Base-by-base conservation (phyloP, 805 yeast genomes). In the Saccharomycopsis fodiens region DNA sequence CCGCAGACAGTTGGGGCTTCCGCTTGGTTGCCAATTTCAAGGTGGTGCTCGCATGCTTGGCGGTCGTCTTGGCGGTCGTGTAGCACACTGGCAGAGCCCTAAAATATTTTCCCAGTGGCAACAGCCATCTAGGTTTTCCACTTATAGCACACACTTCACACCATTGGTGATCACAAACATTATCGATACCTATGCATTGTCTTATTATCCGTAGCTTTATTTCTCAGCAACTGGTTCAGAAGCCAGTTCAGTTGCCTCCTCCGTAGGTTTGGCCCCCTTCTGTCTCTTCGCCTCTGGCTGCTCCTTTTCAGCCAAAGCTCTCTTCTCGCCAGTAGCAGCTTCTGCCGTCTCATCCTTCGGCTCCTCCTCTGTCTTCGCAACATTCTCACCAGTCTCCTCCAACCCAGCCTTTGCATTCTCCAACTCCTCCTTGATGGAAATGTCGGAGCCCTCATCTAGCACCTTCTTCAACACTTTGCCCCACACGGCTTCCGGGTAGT, bases 401-500 rank as follows among this genome's bases (percentile, higher is more conserved):
- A 15, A 12, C 27, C 40, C 64, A 60, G 2, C 66, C 64, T n/a
- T n/a, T n/a, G n/a, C n/a, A 3, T 53, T 52, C 16, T 50, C 55
- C 32, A 74, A 57, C 23, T 69, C 75, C 31, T 65, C 58, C n/a
- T 51, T 50, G 35, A 76, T 66, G 8, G 67, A 58, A 4, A 57
- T 43, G 3, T 50, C 44, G 0, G 58, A 57, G 8, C 70, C 60
- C 0, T 77, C 76, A 25, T 63, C 53, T 16, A 84, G 64, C 0
- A 83, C 85, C 42, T 67, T 59, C 44, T 64, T 63, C 54, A 85
- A 64, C 0, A 79, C 87, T 10, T 69, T 69, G 1, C 78, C 78
- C 97, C 97, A 91, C 1, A 76, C 68, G 17, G 65, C 66, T 54
- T 80, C 84, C 39, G 72, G 74, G 25, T 73, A 66, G 1, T 76